Evolutionary conservation across 2,329 filamentous ascomycete genomes (phyloP), one percentile per base, ranked within the genome.

Genomic region (Aspergillus phoenicis): DNA sequence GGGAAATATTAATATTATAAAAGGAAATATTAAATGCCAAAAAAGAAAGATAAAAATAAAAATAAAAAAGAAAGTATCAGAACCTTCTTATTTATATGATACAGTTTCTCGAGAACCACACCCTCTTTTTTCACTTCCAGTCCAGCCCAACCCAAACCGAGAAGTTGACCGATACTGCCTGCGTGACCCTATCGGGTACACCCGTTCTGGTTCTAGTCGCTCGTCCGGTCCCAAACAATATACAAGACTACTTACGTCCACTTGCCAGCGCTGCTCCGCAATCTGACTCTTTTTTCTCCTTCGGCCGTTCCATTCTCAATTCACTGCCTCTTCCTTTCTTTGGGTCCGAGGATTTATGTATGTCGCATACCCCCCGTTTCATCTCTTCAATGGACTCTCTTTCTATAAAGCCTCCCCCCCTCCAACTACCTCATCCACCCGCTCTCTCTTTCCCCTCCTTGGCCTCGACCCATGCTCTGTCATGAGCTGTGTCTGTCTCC

Each of bases 311-410:
- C 49, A 11, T 61, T 54, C 57, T 52, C 43, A 39, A 41, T 59
- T 30, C 52, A 49, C 57, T 54, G 60, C 48, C 57, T 58, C 52
- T 54, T 20, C 54, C 36, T 38, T 45, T 36, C 43, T 54, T 45
- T 52, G 28, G 51, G 45, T 52, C 36, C 45, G 52, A 62, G 51
- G 52, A 22, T 52, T 54, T 61, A 63, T 65, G 64, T 69, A 66
- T 60, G 62, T 58, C 45, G 52, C 60, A 58, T 63, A 48, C 57
- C 60, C 62, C 64, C 57, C 53, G 60, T 69, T 65, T 62, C 58
- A 66, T 68, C 61, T 61, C 58, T 39, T 70, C 66, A 67, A 72
- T 71, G 62, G 59, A 57, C 39, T 58, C 60, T 36, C 56, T 30
- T 62, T 62, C 52, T 61, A 58, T 60, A 54, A 55, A 58, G 36